Evolutionary conservation across 225 moss, liverwort and hornwort genomes (phyloP).

Genomic region (Marchantia polymorpha): DNA sequence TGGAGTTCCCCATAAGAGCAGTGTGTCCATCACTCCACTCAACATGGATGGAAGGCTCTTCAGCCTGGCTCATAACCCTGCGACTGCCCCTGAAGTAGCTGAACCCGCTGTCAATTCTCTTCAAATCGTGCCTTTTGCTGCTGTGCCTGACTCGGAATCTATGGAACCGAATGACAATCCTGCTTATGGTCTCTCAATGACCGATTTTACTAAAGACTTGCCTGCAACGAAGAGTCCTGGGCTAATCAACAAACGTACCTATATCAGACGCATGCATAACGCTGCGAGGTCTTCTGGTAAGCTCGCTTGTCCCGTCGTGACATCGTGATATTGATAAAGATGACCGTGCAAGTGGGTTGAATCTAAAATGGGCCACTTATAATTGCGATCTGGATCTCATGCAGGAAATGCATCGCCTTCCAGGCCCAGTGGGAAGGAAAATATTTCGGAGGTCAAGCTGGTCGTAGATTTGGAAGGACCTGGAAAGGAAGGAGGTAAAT

Average conservation of each 20-base stretch:
- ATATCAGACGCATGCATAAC: conserved; percentile 6
- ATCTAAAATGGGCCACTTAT: not conserved
- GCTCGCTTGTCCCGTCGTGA: not conserved
- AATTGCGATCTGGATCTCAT: not conserved
- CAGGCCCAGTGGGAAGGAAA: conserved; percentile 4
- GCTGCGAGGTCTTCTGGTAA: conserved; percentile 3
- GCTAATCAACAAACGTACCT: conserved; percentile 29
- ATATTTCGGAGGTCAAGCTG: not conserved
- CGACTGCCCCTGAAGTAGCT: not conserved
- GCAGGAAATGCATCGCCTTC: not conserved
- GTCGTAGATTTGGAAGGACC: not conserved
- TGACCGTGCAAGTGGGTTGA: not conserved
- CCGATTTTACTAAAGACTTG: conserved; percentile 14
- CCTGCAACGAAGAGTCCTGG: not conserved
- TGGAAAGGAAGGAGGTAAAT: not conserved
- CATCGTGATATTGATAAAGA: not conserved
- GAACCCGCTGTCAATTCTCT: not conserved
- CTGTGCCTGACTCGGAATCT: not conserved
- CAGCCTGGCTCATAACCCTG: not conserved
- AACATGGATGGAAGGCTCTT: conserved; percentile 44
- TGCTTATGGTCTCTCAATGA: conserved; percentile 11
- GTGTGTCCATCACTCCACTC: conserved; percentile 26
- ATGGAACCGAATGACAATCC: not conserved
- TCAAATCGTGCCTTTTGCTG: not conserved
- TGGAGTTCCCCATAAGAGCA: not conserved